Evolutionary conservation across 139 green algal genomes (phyloP), one percentile per base, ranked within the genome.

Genomic region (Chlorella sp.): DNA sequence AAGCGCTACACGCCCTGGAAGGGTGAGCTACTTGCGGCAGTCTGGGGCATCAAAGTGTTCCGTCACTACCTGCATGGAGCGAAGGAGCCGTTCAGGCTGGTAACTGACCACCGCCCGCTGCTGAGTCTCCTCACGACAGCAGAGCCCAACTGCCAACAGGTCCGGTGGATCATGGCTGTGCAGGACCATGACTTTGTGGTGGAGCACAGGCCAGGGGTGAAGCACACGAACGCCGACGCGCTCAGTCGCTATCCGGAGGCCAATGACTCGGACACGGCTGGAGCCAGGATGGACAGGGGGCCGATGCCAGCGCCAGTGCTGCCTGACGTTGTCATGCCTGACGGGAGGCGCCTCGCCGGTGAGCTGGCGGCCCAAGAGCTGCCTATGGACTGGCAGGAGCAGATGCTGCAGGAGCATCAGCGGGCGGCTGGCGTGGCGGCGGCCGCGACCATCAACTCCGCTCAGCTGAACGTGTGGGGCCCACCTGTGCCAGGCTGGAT

Each of bases 1-100:
- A n/a, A 10, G 0, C 31, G 22, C 0, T 80, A 81, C 33, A 24
- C 26, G 1, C 31, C 31, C 0, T 78, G 55, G 42, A 78, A 84
- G 30, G 70, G 79, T 0, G 81, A 87, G 60, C 35, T 77, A 59
- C 62, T 83, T 0, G 75, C 76, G 1, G 79, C 27, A 32, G 4
- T 4, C 80, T 2, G 76, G 78, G n/a, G 10, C 76, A 6, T 71
- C 62, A n/a, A 71, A 67, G 0, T 61, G 49, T 24, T 70, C 79
- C 1, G 5, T 35, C 1, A 30, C n/a, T 26, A 71, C 69, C 20
- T 29, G 14, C 20, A 30, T 36, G 23, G 62, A 63, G 27, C 49
- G 20, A 20, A 59, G n/a, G n/a, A n/a, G n/a, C n/a, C n/a, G n/a
- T 59, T 59, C 20, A 59, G 14, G 14, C 20, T 59, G 49, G 49